Percentiles rank a stretch among this genome's conserved stretches.
phyloP scores from a whole-genome alignment of 495 filamentous ascomycete genomes.

The Parathielavia hyrcaniae region DNA sequence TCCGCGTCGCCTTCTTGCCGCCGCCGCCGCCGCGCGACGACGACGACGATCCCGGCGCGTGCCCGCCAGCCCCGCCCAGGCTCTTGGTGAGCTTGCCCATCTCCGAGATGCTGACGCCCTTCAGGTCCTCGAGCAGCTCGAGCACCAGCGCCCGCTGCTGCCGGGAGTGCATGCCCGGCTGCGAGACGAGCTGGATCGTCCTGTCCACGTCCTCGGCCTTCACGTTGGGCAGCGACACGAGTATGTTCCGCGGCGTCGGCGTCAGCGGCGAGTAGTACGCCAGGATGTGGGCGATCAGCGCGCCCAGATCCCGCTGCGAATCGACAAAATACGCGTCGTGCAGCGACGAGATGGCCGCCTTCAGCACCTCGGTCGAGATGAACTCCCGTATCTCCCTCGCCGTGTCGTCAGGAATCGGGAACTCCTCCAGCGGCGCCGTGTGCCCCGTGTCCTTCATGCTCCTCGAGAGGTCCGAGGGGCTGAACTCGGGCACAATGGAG shows the following conservation, averaged over 20 bases:
- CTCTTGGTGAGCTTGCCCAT: constrained; percentile 69
- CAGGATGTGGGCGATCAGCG: constrained; percentile 80
- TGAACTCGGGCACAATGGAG: constrained; percentile 75
- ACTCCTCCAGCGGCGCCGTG: constrained; percentile 26
- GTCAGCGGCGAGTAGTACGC: constrained; percentile 63
- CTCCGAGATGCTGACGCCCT: constrained; percentile 86
- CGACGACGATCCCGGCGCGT: constrained; percentile 3
- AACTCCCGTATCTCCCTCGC: constrained; percentile 78
- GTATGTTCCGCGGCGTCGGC: constrained; percentile 49
- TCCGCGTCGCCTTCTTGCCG: constrained; percentile 37
- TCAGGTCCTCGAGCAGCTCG: constrained; percentile 77
- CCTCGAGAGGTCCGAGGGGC: constrained; percentile 17
- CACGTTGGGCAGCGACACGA: constrained; percentile 50
- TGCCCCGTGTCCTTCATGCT: constrained; percentile 10
- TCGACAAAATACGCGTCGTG: constrained; percentile 96
- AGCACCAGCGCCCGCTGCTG: constrained; percentile 77
- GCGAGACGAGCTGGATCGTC: constrained; percentile 51
- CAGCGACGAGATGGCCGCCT: constrained; percentile 76
- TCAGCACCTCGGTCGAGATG: constrained; percentile 75
- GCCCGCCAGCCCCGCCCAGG: constrained; percentile 14
- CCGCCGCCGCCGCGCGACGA: background rate
- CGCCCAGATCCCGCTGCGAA: constrained; percentile 85
- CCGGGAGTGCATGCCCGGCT: constrained; percentile 49
- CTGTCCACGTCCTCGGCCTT: constrained; percentile 52
- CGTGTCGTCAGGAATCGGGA: constrained; percentile 42